A percentile compares a stretch with the other conserved stretches of the same genome.
Evolutionary conservation across 1,284 basidiomycete species (phyloP).

Genomic region (Boletus sp.): DNA sequence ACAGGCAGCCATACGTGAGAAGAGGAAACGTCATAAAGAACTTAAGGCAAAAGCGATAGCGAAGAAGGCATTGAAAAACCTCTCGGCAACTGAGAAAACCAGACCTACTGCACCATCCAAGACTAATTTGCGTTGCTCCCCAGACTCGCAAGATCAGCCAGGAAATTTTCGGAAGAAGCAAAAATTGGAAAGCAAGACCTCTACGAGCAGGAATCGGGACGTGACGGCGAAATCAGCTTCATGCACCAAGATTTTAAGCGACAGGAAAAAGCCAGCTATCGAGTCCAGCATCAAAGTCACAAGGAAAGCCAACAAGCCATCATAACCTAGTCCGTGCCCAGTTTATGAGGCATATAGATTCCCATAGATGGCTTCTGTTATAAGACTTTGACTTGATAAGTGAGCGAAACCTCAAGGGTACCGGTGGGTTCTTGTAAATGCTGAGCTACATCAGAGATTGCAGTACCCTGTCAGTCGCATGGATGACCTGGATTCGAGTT

Average conservation of each 20-base stretch:
- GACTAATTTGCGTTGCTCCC: neutral
- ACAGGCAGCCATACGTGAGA: conserved; percentile 36
- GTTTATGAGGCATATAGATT: conserved; percentile 5
- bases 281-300: conserved; percentile 2
- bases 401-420: conserved; percentile 3
- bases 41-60: conserved; percentile 29
- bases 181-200: conserved; percentile 8
- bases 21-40: conserved; percentile 37
- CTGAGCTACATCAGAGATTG: conserved; percentile 47
- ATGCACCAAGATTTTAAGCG: neutral
- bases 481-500: conserved; percentile 54
- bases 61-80: conserved; percentile 20
- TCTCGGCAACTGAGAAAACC: neutral
- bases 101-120: neutral
- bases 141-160: conserved; percentile 1
- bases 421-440: neutral
- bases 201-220: neutral
- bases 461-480: conserved; percentile 62
- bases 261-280: conserved; percentile 5
- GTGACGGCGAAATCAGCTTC: conserved; percentile 2
- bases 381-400: conserved; percentile 11
- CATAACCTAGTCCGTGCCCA: conserved; percentile 9
- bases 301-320: conserved; percentile 1
- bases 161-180: conserved; percentile 17
- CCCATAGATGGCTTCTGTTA: conserved; percentile 12